These are phyloP conservation scores for Sphagnurus paluster DNA, from an alignment of 1,284 basidiomycete genomes.

Conservation along the genomic window DNA sequence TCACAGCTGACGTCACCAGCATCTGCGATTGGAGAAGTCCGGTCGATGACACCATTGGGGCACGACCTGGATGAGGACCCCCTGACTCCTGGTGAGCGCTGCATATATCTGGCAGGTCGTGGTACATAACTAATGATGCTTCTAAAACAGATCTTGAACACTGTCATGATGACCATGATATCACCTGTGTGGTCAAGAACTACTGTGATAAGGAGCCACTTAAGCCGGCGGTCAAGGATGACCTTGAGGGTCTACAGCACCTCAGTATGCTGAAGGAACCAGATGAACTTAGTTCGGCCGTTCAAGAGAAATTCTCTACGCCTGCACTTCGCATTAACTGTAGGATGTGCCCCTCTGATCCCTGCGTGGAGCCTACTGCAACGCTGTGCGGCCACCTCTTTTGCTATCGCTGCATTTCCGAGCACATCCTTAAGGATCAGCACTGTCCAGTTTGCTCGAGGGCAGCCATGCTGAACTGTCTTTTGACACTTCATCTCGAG, in stretches of 20 bases:
- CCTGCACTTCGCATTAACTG: slow-evolving; percentile 37
- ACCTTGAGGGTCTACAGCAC: no score
- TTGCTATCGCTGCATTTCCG: slow-evolving; percentile 54
- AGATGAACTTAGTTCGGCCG: neutral
- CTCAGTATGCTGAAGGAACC: no score
- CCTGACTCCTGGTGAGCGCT: no score
- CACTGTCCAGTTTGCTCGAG: slow-evolving; percentile 48
- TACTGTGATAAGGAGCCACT: no score
- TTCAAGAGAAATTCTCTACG: no score
- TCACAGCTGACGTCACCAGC: slow-evolving; percentile 7
- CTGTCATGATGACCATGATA: no score
- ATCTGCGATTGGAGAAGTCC: neutral
- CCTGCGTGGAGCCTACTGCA: slow-evolving; percentile 47
- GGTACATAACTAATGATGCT: no score
- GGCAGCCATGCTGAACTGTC: slow-evolving; percentile 50
- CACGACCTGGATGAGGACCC: neutral
- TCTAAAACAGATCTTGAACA: no score
- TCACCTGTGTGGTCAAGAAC: no score
- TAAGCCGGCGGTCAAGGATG: no score
- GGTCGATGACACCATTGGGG: neutral
- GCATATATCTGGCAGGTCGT: no score
- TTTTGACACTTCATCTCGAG: slow-evolving; percentile 39
- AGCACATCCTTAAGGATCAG: slow-evolving; percentile 41
- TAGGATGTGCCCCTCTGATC: slow-evolving; percentile 40
- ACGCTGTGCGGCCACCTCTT: slow-evolving; percentile 62